Conservation (phyloP, 106 monocot species). For the Narthecium ossifragum region DNA sequence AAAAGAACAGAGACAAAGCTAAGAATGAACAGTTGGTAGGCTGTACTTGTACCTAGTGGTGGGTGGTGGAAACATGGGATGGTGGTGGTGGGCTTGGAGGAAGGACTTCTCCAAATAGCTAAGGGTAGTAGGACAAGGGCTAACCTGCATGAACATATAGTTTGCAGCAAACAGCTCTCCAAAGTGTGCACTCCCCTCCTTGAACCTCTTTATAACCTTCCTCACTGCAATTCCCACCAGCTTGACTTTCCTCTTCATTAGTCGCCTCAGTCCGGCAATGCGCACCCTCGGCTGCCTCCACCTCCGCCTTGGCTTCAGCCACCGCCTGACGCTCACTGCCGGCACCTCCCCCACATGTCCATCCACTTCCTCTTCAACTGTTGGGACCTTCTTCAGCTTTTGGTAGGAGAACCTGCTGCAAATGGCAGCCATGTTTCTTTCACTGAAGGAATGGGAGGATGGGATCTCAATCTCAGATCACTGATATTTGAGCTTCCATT, state of each 20-base stretch:
- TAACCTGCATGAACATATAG: constrained; percentile 41
- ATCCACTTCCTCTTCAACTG: background rate
- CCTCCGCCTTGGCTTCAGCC: constrained; percentile 15
- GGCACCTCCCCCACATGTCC: constrained; percentile 8
- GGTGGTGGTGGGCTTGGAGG: background rate
- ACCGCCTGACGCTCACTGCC: background rate
- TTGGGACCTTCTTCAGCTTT: constrained; percentile 15
- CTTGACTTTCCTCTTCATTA: constrained; percentile 11
- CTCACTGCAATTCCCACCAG: constrained; percentile 12
- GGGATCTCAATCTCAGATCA: too few relatives aligned
- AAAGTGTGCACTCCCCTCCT: constrained; percentile 22
- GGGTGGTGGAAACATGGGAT: background rate
- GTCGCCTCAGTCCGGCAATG: constrained; percentile 7
- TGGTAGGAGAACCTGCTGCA: constrained; percentile 23
- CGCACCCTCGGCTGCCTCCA: constrained; percentile 23
- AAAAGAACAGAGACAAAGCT: too few relatives aligned
- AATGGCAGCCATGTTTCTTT: too few relatives aligned
- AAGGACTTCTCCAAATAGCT: background rate
- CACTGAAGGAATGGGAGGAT: too few relatives aligned
- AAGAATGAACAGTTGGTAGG: too few relatives aligned
- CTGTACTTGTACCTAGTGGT: too few relatives aligned
- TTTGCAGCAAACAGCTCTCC: constrained; percentile 32
- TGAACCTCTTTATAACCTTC: constrained; percentile 35
- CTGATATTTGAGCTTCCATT: too few relatives aligned
- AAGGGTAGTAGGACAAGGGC: constrained; percentile 9